Evolutionary conservation across 176 grass and related monocot genomes (phyloP).

Genomic region (Secale cereale): DNA sequence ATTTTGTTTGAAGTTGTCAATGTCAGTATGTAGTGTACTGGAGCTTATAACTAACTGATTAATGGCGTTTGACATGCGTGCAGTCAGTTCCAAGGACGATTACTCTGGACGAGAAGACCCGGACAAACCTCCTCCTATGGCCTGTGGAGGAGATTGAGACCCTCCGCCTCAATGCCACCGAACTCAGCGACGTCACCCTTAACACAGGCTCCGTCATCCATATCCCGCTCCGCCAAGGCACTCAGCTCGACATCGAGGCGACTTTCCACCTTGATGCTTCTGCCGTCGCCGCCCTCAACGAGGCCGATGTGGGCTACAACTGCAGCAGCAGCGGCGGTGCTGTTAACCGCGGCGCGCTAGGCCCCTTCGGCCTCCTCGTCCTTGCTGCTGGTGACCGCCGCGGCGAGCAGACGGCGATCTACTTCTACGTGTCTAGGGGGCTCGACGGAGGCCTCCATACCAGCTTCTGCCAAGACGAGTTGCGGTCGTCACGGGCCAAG

Average conservation of each 20-base stretch:
- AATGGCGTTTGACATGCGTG: not conserved
- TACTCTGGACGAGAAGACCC: not conserved
- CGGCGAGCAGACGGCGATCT: not conserved
- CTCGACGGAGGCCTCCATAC: not conserved
- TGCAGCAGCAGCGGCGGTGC: not conserved
- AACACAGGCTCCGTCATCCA: not conserved
- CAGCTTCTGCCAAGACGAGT: not conserved
- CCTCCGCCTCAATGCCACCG: not conserved
- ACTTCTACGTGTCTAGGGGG: not conserved
- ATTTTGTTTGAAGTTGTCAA: not conserved
- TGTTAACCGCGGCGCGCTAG: not conserved
- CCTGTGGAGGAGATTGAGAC: not conserved
- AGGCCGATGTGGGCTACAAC: not conserved
- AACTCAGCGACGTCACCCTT: not conserved
- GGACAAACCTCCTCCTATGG: not conserved
- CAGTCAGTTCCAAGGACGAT: not conserved
- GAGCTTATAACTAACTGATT: not conserved
- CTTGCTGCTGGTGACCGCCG: not conserved
- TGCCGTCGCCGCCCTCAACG: not conserved
- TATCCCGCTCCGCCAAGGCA: not conserved
- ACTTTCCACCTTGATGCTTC: not conserved
- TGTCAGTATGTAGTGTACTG: not conserved
- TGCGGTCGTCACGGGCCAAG: not conserved
- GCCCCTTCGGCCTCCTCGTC: not conserved
- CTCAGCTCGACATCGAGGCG: not conserved